phyloP scores from a whole-genome alignment of 176 grass and related monocot species.

The Cenchrus purpureus region DNA sequence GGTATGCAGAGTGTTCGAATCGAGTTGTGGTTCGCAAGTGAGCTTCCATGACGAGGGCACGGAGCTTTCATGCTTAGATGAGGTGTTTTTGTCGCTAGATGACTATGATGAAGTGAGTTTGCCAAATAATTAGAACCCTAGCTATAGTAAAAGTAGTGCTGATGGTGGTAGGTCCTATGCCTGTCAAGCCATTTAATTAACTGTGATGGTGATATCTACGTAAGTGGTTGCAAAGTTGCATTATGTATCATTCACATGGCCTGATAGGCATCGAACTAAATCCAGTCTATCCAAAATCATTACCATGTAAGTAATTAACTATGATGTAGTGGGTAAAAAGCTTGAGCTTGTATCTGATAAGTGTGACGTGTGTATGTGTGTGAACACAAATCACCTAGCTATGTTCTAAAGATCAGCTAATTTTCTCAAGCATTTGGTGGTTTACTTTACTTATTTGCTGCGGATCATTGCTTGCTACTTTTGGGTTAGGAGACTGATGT shows the following conservation, averaged over 20 bases:
- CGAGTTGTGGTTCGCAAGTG: constrained; percentile 57
- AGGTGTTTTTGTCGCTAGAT: constrained; percentile 90
- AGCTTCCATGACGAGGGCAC: constrained; percentile 67
- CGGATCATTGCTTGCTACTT: constrained; percentile 18
- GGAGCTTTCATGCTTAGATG: constrained; percentile 88
- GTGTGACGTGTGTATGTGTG: neutral
- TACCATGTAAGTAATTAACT: constrained; percentile 38
- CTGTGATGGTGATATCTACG: constrained; percentile 30
- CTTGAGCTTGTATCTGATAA: constrained; percentile 31
- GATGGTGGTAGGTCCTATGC: constrained; percentile 33
- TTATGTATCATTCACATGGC: constrained; percentile 36
- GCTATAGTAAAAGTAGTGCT: constrained; percentile 5
- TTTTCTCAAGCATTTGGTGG: constrained; percentile 29
- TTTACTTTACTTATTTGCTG: constrained; percentile 30
- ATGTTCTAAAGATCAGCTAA: constrained; percentile 1
- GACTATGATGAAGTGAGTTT: constrained; percentile 90
- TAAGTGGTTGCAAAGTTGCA: constrained; percentile 39
- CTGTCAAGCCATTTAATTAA: constrained; percentile 41
- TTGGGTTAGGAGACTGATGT: constrained; percentile 40
- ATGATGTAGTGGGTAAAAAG: constrained; percentile 21
- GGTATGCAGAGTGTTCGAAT: constrained; percentile 72
- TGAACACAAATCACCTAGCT: constrained; percentile 21
- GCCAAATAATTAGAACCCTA: constrained; percentile 56
- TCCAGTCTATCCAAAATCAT: constrained; percentile 36
- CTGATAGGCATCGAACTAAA: constrained; percentile 40